Base-by-base conservation (phyloP, 2,329 filamentous ascomycete species). In the Macroventuria anomochaeta region DNA sequence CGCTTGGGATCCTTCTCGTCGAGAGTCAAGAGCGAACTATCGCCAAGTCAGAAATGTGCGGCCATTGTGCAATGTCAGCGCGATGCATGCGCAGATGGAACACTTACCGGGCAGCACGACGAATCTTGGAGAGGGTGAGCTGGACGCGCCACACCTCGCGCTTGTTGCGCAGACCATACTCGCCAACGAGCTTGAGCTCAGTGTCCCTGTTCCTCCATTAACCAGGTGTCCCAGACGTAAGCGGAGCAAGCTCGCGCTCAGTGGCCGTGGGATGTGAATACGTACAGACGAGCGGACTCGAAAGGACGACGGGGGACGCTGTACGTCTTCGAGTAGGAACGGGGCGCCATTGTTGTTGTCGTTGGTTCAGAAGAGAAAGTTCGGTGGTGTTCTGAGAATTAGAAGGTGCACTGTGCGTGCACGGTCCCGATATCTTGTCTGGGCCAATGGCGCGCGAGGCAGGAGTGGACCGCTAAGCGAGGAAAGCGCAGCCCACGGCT, bases 1-100 rank as follows among this genome's bases (percentile, higher is more conserved):
- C 95, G 93, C 89, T 97, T 97, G 81, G 95, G 95, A 85, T 99
- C 95, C 86, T 99, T 99, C 87, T 99, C 95, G 78, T 99, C 95
- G 79, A 99, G 91, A 76, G 95, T 99, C 80, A 99, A 89, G 78
- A 99, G 92, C 86, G 97, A 90, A 96, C 93, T 97, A 77, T 53
- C 62, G 60, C 44, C 34, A 43, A 46, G 59, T 70, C 56, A 68
- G 25, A 34, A 31, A 40, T 47, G 37, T 54, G 51, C 56, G 44
- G 28, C 7, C 29, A 43, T 49, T 55, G 50, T 53, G 55, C 46
- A 47, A 40, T 28, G 32, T 46, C 47, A 52, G 63, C 58, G 52
- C 55, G 46, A 46, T 21, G 48, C 44, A 12, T n/a, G 32, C 15
- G 31, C 33, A 36, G 40, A 36, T 2, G 3, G 28, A 29, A 34